Evolutionary conservation across 768 basidiomycete species (phyloP).

Genomic region (Mycena sanguinolenta): DNA sequence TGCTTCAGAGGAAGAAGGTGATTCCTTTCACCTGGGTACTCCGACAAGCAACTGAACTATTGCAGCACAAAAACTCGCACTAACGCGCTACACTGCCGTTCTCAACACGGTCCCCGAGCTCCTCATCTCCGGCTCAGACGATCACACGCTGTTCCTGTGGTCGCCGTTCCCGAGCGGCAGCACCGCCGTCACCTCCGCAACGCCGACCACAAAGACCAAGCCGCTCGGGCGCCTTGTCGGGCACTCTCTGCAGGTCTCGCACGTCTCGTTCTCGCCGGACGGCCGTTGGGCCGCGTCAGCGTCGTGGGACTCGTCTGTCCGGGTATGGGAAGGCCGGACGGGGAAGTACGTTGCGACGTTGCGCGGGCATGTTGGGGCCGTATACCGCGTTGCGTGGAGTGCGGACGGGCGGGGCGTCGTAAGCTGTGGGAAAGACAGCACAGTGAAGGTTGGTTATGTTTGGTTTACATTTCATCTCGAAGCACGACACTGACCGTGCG

Average conservation of each 20-base stretch:
- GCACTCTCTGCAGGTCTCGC: conserved; percentile 94
- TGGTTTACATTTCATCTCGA: neutral
- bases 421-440: conserved; percentile 96
- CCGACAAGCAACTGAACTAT: neutral
- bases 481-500: neutral
- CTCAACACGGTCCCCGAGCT: conserved; percentile 79
- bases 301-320: conserved; percentile 91
- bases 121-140: conserved; percentile 95
- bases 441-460: conserved; percentile 78
- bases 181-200: conserved; percentile 41
- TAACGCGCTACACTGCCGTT: conserved; percentile 81
- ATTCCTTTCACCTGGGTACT: conserved; percentile 21
- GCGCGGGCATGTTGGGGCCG: conserved; percentile 93
- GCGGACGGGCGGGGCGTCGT: conserved; percentile 93
- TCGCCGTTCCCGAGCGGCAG: conserved; percentile 74
- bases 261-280: conserved; percentile 95
- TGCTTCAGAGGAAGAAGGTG: conserved; percentile 86
- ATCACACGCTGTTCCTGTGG: conserved; percentile 98
- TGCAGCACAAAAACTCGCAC: conserved; percentile 82
- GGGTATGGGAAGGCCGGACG: conserved; percentile 90
- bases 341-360: conserved; percentile 92
- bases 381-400: conserved; percentile 96
- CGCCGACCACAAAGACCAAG: conserved; percentile 67
- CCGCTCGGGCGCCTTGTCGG: conserved; percentile 88
- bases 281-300: conserved; percentile 93